Base-by-base conservation (phyloP, 805 yeast species). In the Wickerhamomyces kurtzmanii region DNA sequence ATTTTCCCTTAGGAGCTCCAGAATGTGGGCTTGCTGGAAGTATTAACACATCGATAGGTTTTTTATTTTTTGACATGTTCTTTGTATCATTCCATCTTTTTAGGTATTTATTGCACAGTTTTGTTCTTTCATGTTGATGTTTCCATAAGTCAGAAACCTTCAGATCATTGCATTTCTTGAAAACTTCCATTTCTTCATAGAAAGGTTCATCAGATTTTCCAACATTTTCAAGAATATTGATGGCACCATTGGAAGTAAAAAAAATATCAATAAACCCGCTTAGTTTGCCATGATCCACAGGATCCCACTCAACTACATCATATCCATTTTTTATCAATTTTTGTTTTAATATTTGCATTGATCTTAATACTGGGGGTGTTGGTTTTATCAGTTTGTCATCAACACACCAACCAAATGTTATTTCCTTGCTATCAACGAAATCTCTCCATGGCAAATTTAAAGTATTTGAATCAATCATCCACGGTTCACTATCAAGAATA, bases 21-120 rank as follows among this genome's bases (percentile, higher is more conserved):
- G 71, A 56, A 33, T 55, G 58, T 11, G 72, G 62, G n/a, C 66
- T 51, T 1, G 59, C 66, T 1, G 75, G 75, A 42, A 61, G 52
- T 12, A 70, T 55, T n/a, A 71, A 49, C 5, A 62, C 70, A 41
- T 71, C 76, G 10, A 71, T 54, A 18, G 58, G 55, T 15, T 38
- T 40, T 3, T 59, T 62, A 16, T 49, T 40, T 11, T 38, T 33
- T 5, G 67, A 60, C 22, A 26, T 20, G 11, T 27, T 15, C 1
- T 42, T 43, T 4, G 64, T 47, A 4, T 45, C 41, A 15, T 54
- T 40, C 69, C 65, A 58, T 30, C 51, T 33, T 20, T 48, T 56
- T 45, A 57, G 39, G 39, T 53, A 62, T 20, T 47, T 46, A 34
- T 59, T 56, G 15, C 49, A 46, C 23, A 57, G 39, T 10, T 40